Evolutionary conservation across 139 green algal genomes (phyloP), one percentile per base, ranked within the genome.

Genomic region (Chlamydomonas sp.): DNA sequence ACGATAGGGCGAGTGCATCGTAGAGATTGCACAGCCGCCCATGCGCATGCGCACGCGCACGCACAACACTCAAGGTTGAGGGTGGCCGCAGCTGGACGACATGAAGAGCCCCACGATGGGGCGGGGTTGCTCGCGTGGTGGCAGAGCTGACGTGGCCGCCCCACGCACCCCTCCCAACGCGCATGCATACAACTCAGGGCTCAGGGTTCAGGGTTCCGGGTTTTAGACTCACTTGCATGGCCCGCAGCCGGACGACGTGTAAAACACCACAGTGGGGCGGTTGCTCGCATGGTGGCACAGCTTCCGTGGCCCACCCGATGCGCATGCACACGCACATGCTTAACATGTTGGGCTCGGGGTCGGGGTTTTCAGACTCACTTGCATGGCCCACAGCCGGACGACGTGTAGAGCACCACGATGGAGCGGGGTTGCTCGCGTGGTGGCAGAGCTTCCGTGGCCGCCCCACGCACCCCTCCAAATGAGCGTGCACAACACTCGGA

Each of bases 301-400:
- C 43, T 54, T 54, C 20, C 43, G 16, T 54, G 43, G 43, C 43
- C 13, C 43, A 54, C 43, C 13, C 43, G 16, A 54, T 20, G 43
- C 43, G 20, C 43, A 54, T 54, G 43, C 20, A 54, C 43, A 54
- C 43, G 20, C 43, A 54, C 43, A 54, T 20, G 20, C 43, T 26
- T 20, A 54, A 54, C 20, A 54, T 20, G 20, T 20, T 20, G 13
- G 16, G 20, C 43, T 26, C 43, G 20, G 16, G 20, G 16, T 54
- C 43, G 20, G 16, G 20, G 16, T 1, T n/a, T 31, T 0, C n/a
- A n/a, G 35, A n/a, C 72, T 62, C 62, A 77, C 58, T 73, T 70
- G 77, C 84, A 89, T 2, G 84, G 43, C 16, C 20, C 16, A 26
- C 13, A 54, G 43, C 20, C 16, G 43, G 43, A 54, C 20, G 43